Evolutionary conservation across 139 green algal species (phyloP).

Genomic region (Mesotaenium endlicherianum): DNA sequence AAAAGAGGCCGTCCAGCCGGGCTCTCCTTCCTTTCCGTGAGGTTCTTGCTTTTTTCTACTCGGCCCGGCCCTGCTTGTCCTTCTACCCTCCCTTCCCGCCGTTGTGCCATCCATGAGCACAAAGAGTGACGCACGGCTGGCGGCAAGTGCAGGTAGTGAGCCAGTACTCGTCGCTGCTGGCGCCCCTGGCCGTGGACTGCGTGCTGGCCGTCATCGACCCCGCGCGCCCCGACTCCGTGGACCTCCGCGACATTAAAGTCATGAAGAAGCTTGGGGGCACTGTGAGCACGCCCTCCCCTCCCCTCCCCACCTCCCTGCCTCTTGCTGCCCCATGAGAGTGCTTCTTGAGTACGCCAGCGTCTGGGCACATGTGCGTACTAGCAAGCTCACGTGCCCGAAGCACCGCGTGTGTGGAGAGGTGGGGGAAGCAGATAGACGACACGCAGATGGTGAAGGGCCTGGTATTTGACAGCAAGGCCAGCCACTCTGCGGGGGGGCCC

Average conservation of each 20-base stretch:
- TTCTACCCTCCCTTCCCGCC: too few relatives aligned
- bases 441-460: conserved; percentile 89
- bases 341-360: too few relatives aligned
- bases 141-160: conserved; percentile 85
- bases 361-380: too few relatives aligned
- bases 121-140: too few relatives aligned
- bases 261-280: conserved; percentile 92
- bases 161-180: conserved; percentile 89
- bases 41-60: too few relatives aligned
- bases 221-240: conserved; percentile 63
- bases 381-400: too few relatives aligned
- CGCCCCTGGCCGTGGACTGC: conserved; percentile 95
- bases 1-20: too few relatives aligned
- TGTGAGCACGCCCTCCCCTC: conserved; percentile 18
- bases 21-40: too few relatives aligned
- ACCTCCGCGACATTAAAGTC: conserved; percentile 92
- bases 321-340: too few relatives aligned
- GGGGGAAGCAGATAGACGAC: conserved; percentile 91
- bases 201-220: conserved; percentile 86
- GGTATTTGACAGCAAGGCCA: conserved; percentile 93
- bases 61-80: too few relatives aligned
- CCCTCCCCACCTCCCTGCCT: neutral
- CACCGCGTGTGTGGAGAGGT: too few relatives aligned
- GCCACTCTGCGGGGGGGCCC: conserved; percentile 84
- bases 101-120: too few relatives aligned